phyloP scores from a whole-genome alignment of 2,329 filamentous ascomycete genomes.

The Venturia aucupariae region DNA sequence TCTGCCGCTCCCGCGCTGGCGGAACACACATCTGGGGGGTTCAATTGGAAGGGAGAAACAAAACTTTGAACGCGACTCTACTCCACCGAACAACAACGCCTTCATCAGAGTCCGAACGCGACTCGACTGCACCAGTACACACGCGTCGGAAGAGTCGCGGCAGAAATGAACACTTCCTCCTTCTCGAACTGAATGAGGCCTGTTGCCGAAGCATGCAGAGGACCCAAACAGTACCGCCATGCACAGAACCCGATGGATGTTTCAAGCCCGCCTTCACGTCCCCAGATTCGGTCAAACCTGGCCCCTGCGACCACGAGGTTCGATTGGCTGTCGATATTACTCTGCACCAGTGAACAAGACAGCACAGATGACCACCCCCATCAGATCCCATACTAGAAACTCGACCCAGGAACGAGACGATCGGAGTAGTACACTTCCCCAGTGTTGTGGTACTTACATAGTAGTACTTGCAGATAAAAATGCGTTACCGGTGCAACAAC shows the following conservation, averaged over 20 bases:
- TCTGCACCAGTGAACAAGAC: not conserved
- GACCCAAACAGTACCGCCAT: not conserved
- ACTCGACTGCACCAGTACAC: not conserved
- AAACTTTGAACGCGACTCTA: too few relatives aligned
- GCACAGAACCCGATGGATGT: slow-evolving; percentile 6
- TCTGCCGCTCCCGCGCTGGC: not conserved
- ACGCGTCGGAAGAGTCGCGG: not conserved
- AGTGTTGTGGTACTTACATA: too few relatives aligned
- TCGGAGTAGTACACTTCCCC: not conserved
- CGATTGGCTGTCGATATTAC: not conserved
- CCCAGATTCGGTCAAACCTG: not conserved
- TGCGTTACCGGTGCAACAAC: not conserved
- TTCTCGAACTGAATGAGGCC: not conserved
- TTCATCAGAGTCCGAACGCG: not conserved
- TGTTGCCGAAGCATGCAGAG: not conserved
- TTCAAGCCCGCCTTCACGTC: not conserved
- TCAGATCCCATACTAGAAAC: not conserved
- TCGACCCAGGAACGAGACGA: not conserved
- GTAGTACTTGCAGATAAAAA: too few relatives aligned
- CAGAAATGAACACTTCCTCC: not conserved
- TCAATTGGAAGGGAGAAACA: too few relatives aligned
- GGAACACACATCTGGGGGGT: too few relatives aligned
- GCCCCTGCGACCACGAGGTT: not conserved
- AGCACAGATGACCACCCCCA: not conserved
- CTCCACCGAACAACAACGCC: not conserved